Evolutionary conservation across 2,329 filamentous ascomycete species (phyloP).

Genomic region (Ceratocystis smalleyi): DNA sequence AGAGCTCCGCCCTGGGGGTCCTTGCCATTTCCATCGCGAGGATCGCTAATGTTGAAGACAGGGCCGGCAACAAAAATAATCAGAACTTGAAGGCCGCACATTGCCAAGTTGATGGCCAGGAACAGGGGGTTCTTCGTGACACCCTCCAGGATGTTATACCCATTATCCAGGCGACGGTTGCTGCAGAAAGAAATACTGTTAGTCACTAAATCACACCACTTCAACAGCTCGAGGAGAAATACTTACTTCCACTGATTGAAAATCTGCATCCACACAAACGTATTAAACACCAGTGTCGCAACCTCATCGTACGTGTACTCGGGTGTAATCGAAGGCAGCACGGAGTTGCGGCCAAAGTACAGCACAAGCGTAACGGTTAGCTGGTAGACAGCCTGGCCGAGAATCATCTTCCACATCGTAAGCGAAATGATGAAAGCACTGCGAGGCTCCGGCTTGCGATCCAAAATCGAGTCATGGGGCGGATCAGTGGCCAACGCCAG

Average conservation of each 20-base stretch:
- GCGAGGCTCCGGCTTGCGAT: conserved; percentile 53
- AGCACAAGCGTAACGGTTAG: conserved; percentile 64
- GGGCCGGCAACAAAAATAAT: conserved; percentile 76
- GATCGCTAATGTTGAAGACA: conserved; percentile 52
- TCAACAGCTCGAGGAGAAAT: neutral
- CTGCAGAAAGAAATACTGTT: conserved; percentile 24
- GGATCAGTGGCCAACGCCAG: conserved; percentile 80
- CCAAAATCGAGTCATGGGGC: conserved; percentile 63
- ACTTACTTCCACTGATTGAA: conserved; percentile 93
- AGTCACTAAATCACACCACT: neutral
- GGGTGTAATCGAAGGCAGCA: conserved; percentile 14
- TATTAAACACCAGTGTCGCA: conserved; percentile 84
- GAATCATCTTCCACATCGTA: conserved; percentile 99
- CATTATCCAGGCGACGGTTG: conserved; percentile 86
- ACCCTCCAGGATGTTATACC: conserved; percentile 89
- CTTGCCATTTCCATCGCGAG: conserved; percentile 22
- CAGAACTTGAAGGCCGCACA: conserved; percentile 77
- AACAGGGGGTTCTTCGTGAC: conserved; percentile 79
- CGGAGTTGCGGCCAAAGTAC: conserved; percentile 46
- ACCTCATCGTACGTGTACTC: conserved; percentile 34
- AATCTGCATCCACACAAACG: conserved; percentile 98
- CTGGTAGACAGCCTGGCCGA: conserved; percentile 83
- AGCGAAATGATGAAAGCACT: conserved; percentile 55
- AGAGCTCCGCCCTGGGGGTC: conserved; percentile 51
- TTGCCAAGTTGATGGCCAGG: conserved; percentile 66